A percentile compares a stretch with the other conserved stretches of the same genome.
Conservation (phyloP, 148 eudicot species). For the Nepenthes gracilis region DNA sequence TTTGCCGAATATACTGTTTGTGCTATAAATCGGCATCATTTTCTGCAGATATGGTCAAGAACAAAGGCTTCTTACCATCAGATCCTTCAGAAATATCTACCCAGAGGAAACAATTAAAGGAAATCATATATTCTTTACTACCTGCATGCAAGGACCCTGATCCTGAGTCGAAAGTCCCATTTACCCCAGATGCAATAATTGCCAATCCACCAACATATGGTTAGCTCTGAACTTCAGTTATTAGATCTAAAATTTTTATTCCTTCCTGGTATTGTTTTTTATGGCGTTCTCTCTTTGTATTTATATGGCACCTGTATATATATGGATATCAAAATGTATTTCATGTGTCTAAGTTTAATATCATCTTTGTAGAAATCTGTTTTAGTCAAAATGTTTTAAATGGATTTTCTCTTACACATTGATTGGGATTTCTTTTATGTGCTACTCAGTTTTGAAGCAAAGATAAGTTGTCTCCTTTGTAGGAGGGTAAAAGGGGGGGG, state of each 20-base stretch:
- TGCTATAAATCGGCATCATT: not conserved
- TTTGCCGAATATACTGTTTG: not conserved
- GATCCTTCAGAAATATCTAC: conserved; percentile 69
- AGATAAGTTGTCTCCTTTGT: too few relatives aligned
- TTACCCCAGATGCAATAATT: conserved; percentile 70
- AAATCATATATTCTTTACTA: conserved; percentile 54
- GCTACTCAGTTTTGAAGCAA: too few relatives aligned
- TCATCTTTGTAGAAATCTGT: too few relatives aligned
- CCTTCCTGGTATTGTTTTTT: not conserved
- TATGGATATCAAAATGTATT: too few relatives aligned
- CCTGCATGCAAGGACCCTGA: conserved; percentile 68
- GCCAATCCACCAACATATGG: conserved; percentile 94
- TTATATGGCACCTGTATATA: not conserved
- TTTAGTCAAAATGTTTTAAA: too few relatives aligned
- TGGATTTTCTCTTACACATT: too few relatives aligned
- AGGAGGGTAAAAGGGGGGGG: too few relatives aligned
- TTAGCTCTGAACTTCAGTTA: conserved; percentile 17
- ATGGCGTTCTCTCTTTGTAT: too few relatives aligned
- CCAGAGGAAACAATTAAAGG: conserved; percentile 66
- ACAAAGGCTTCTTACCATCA: conserved; percentile 90
- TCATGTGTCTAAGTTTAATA: too few relatives aligned
- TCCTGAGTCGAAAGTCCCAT: conserved; percentile 38
- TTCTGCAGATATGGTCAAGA: conserved; percentile 73
- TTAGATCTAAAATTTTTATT: not conserved
- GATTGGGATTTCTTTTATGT: too few relatives aligned